Percentiles rank a stretch among this genome's conserved stretches.
These are phyloP conservation scores for Apiotrichum gracile DNA, from an alignment of 1,284 basidiomycete species.

Conservation along the genomic window DNA sequence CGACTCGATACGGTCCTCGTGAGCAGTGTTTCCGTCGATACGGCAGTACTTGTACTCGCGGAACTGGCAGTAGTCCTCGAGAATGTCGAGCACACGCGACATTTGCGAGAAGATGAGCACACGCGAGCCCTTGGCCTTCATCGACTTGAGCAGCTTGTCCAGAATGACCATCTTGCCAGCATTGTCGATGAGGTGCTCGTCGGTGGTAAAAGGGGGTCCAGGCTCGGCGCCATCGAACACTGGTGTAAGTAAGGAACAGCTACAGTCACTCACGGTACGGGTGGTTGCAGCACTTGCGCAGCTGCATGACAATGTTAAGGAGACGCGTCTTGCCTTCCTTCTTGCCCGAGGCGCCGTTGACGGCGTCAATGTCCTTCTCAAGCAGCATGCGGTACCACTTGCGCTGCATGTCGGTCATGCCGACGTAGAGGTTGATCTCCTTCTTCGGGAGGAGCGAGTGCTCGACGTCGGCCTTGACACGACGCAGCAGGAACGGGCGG, in stretches of 20 bases:
- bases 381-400: conserved; percentile 96
- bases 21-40: conserved; percentile 91
- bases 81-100: conserved; percentile 90
- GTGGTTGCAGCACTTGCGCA: conserved; percentile 57
- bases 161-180: conserved; percentile 97
- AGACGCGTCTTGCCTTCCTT: conserved; percentile 97
- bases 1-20: conserved; percentile 89
- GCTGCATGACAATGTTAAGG: conserved; percentile 99
- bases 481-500: conserved; percentile 84
- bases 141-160: conserved; percentile 80
- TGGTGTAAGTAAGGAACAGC: neutral
- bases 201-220: conserved; percentile 95
- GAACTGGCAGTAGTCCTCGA: conserved; percentile 97
- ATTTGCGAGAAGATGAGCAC: conserved; percentile 98
- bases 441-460: conserved; percentile 95
- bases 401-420: conserved; percentile 94
- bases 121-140: conserved; percentile 89
- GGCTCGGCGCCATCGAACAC: conserved; percentile 89
- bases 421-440: conserved; percentile 98
- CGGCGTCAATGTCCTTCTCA: conserved; percentile 98
- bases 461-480: conserved; percentile 97
- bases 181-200: conserved; percentile 92
- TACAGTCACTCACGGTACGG: conserved; percentile 49
- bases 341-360: conserved; percentile 92
- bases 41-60: conserved; percentile 88